Evolutionary conservation across 129 eudicot species (phyloP).

Genomic region (Tagetes erecta): DNA sequence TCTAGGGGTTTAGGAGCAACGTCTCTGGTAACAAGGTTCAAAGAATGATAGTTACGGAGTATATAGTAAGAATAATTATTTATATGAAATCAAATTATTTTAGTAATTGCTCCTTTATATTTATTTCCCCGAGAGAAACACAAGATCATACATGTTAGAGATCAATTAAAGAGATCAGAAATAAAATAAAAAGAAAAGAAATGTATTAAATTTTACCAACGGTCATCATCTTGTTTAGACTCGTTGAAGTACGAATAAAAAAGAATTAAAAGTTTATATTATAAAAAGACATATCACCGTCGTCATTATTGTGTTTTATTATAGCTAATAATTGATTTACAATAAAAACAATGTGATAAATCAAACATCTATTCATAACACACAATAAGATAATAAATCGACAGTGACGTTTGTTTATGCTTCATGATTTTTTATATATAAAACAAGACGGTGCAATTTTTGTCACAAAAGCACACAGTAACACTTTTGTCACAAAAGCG

Average conservation of each 20-base stretch:
- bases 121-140: too few species aligned
- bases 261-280: neutral
- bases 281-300: neutral
- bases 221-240: slow-evolving; percentile 9
- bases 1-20: too few species aligned
- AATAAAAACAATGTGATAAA: neutral
- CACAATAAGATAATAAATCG: neutral
- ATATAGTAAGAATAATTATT: neutral
- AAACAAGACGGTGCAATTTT: too few species aligned
- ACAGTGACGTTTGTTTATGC: neutral
- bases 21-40: too few species aligned
- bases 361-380: neutral
- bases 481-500: neutral
- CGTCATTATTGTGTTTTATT: neutral
- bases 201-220: neutral
- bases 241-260: neutral
- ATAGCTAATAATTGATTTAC: neutral
- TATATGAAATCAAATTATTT: neutral
- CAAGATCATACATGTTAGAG: neutral
- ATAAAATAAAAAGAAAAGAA: neutral
- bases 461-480: neutral
- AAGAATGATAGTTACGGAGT: too few species aligned
- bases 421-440: too few species aligned
- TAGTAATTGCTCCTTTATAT: neutral
- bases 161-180: neutral